Evolutionary conservation across 2,329 filamentous ascomycete genomes (phyloP), one percentile per base, ranked within the genome.

Genomic region (Colletotrichum kahawae): DNA sequence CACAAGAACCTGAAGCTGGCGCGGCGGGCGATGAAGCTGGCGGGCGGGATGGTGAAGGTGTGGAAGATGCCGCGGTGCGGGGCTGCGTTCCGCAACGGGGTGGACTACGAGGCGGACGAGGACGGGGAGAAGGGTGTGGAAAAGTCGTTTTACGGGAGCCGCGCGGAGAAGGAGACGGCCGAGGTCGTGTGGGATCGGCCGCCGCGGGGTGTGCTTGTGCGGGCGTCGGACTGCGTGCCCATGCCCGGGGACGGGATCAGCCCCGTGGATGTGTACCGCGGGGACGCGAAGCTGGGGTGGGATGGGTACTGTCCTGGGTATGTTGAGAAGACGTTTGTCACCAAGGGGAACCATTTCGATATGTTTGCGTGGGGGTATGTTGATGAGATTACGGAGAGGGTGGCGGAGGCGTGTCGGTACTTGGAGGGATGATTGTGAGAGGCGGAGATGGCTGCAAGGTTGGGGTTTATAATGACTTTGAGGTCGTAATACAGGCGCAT

Each of bases 281-380:
- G 80, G 0, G 85, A 88, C 18, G 79, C 77, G 4, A 78, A 81
- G 66, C 82, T 91, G 2, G 89, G 89, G 12, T 91, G 90, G 90
- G 86, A 85, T 4, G 65, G 76, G 10, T 90, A 91, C 59, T 81
- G 85, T 27, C 82, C 82, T 33, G 80, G 81, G 27, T 83, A 90
- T 78, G 85, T 91, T 13, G 79, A 81, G 31, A 80, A 85, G 14
- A 83, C 90, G 2, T 74, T 89, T n/a, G 85, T 88, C 13, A 82
- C 90, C 3, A 83, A 88, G 1, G 88, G 89, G 0, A 85, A 90
- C 71, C 90, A 91, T 77, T 91, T 88, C 76, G 84, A 84, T 68
- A 80, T 89, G 51, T 90, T 89, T 77, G 79, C 79, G 2, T 79
- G 79, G 43, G 77, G 78, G 0, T 76, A 80, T 6, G 70, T 83